phyloP scores from a whole-genome alignment of 495 filamentous ascomycete species.

The Penicillium odoratum region DNA sequence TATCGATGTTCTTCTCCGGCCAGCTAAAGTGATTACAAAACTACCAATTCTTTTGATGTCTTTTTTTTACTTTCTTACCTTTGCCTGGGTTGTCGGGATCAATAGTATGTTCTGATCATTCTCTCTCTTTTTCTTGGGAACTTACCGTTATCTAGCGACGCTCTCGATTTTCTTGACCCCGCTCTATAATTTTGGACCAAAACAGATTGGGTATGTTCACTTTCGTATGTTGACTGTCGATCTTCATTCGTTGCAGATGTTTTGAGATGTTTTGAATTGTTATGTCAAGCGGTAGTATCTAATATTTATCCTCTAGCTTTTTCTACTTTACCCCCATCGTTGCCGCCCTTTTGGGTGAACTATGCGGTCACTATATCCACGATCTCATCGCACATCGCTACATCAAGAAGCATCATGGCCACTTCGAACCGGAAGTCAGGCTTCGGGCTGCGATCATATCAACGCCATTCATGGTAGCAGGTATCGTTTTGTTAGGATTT shows the following conservation, averaged over 20 bases:
- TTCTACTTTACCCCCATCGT: conserved; percentile 64
- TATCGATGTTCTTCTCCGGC: conserved; percentile 44
- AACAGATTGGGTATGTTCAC: conserved; percentile 46
- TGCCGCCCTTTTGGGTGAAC: conserved; percentile 53
- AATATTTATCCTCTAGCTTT: conserved; percentile 22
- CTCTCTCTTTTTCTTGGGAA: too few species aligned
- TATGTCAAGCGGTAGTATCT: too few species aligned
- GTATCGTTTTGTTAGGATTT: conserved; percentile 57
- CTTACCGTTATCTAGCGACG: too few species aligned
- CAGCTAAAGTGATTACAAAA: too few species aligned
- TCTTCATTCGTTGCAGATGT: too few species aligned
- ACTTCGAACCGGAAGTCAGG: conserved; percentile 60
- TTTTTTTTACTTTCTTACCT: conserved; percentile 60
- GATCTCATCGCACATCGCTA: conserved; percentile 51
- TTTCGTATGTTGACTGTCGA: too few species aligned
- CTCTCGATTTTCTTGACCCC: conserved; percentile 55
- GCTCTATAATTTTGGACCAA: conserved; percentile 54
- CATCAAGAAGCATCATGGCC: conserved; percentile 49
- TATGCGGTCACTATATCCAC: conserved; percentile 60
- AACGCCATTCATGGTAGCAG: conserved; percentile 50
- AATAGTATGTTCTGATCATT: too few species aligned
- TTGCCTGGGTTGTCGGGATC: conserved; percentile 62
- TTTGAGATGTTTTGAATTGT: too few species aligned
- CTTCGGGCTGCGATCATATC: conserved; percentile 44
- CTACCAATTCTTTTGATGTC: too few species aligned